Evolutionary conservation across 129 eudicot species (phyloP), one percentile per base, ranked within the genome.

Genomic region (Cynara cardunculus): DNA sequence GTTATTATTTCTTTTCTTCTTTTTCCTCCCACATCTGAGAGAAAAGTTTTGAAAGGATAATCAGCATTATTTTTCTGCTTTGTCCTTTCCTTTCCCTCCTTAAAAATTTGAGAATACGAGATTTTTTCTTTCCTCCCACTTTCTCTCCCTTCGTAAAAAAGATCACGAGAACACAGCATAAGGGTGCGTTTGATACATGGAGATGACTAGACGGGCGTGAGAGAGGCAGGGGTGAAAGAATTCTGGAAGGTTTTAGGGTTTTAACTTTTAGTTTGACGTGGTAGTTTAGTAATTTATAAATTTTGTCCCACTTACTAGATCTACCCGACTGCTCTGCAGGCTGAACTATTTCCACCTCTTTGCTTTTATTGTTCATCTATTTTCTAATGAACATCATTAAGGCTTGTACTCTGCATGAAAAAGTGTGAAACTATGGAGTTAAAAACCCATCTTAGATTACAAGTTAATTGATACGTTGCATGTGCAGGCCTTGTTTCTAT

Each of bases 401-500:
- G 53, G 10, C 10, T 35, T 7, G 1, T 35, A 7, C 41, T 35
- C 59, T n/a, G n/a, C n/a, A 12, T n/a, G 21, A n/a, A 34, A 25
- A 2, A 3, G 22, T 64, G 32, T 2, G 59, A 46, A 46, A 18
- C 7, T 14, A 16, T 53, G 25, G 39, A 77, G 32, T 25, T 77
- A 18, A 69, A 69, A 56, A 3, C 59, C 7, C 56, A 49, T 49
- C 66, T 66, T 66, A 39, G 53, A 79, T 46, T 49, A 62, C 70
- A 13, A 32, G 25, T 64, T 28, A 61, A 30, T 22, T 53, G 32
- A 49, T 49, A 16, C 13, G 65, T n/a, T 70, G 5, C 80, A 67
- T 74, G 7, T 81, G 73, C 89, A 94, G 99, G 92, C 87, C 10
- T 81, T 95, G 78, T 89, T 95, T 62, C 76, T 95, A 25, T 89